These are phyloP conservation scores for Aureobasidium sp. DNA, from an alignment of 2,329 filamentous ascomycete species.

Conservation along the genomic window DNA sequence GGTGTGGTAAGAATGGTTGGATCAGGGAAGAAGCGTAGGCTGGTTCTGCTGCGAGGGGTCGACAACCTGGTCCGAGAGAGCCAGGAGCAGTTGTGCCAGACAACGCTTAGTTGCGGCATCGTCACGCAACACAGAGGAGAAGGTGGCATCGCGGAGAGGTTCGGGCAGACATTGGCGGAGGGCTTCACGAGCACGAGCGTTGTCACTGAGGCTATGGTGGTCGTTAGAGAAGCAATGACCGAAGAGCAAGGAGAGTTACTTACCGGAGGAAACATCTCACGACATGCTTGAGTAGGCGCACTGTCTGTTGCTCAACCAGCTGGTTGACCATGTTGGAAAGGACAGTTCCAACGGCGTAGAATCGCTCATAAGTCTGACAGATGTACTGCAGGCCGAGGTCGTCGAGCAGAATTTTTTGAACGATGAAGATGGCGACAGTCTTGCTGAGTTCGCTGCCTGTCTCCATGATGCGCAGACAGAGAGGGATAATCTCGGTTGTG, in stretches of 20 bases:
- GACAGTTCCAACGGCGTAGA: constrained; percentile 96
- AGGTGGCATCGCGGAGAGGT: constrained; percentile 96
- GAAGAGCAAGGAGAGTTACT: constrained; percentile 27
- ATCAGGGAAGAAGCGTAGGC: constrained; percentile 11
- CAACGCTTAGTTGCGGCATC: constrained; percentile 97
- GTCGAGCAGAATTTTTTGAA: constrained; percentile 96
- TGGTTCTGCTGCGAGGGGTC: constrained; percentile 15
- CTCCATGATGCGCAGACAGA: constrained; percentile 98
- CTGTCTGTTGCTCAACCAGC: constrained; percentile 94
- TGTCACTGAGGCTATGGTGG: constrained; percentile 72
- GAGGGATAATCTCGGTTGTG: constrained; percentile 95
- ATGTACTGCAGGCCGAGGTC: constrained; percentile 97
- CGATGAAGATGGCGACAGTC: constrained; percentile 98
- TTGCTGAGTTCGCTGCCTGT: constrained; percentile 97
- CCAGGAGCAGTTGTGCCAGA: constrained; percentile 92
- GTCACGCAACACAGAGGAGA: constrained; percentile 90
- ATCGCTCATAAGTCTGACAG: constrained; percentile 95
- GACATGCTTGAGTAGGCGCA: constrained; percentile 91
- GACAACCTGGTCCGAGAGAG: constrained; percentile 64
- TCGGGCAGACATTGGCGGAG: constrained; percentile 93
- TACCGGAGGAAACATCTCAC: constrained; percentile 94
- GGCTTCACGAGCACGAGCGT: constrained; percentile 89
- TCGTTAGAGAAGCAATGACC: not conserved
- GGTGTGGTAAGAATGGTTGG: not conserved
- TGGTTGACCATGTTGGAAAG: constrained; percentile 98